Evolutionary conservation across 352 stramenopile genomes (phyloP), one percentile per base, ranked within the genome.

Genomic region (Phytopythium montanum): DNA sequence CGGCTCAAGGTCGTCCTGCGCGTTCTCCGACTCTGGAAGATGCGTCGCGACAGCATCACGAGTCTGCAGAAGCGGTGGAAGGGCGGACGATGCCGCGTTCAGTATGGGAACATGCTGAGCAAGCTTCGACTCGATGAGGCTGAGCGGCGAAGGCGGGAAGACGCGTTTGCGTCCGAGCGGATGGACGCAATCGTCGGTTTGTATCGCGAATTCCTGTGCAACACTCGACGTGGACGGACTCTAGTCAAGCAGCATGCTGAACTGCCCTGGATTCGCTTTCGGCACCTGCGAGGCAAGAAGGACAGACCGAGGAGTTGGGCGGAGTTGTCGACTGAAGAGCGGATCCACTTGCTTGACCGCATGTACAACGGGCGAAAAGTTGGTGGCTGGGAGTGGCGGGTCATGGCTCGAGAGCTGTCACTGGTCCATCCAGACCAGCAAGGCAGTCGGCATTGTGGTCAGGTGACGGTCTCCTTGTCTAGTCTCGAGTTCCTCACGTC

Each of bases 61-160:
- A 14, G 71, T 14, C 28, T 77, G 14, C 70, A 82, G 58, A 63
- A 54, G 25, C 63, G 70, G 0, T 83, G 66, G 64, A 66, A 64
- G 31, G 64, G 64, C 19, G 59, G 48, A 2, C 55, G 57, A n/a
- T 68, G 62, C 49, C 59, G 58, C 21, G 44, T 34, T 50, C 31
- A 60, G 41, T 46, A 70, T 28, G 25, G 8, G 8, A n/a, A 36
- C 1, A 26, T 70, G 9, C 33, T 72, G 16, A 36, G 33, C 33
- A 36, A 55, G 2, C 26, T 56, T 7, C 57, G 18, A 23, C 26
- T 21, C 23, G 14, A 34, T 0, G 64, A 77, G 25, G 36, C 9
- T 26, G 31, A 28, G n/a, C 60, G 69, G 19, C 56, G 60, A 5
- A 33, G 7, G 41, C 42, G 52, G 36, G 69, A 76, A 56, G 69